Base-by-base conservation (phyloP, 179 eudicot species). In the Amaranthus tricolor region DNA sequence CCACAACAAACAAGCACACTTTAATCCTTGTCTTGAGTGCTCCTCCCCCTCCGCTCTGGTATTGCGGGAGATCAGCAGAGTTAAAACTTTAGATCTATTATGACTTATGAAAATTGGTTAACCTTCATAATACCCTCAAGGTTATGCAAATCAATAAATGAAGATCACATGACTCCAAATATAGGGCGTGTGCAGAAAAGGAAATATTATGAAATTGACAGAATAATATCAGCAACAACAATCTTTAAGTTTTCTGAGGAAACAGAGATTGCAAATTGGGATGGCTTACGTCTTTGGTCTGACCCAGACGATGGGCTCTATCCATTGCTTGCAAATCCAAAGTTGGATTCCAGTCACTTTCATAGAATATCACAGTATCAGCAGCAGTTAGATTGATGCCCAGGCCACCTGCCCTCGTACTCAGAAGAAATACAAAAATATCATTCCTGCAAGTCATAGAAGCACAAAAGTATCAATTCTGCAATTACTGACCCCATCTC, bases 341-440 rank as follows among this genome's bases (percentile, higher is more conserved):
- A 17, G 98, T 94, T 61, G 98, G 97, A 82, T 94, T 94, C 99
- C 99, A 95, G 79, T 95, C 99, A 83, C 97, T 95, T 87, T 95
- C 99, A 68, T 95, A 95, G 73, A 95, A 93, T 80, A 95, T 95
- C 71, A 95, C 99, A 43, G 97, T 95, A 83, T 93, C 99, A 53
- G 98, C 99, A 82, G 98, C 97, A 31, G 98, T 93, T 82, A 95
- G 82, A 80, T 95, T 95, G 82, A 95, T 95, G 76, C 97, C 99
- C 68, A 95, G 90, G 19, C 99, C 97, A 71, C 99, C 98, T 70
- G 98, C 99, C 82, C 99, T 88, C 57, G 99, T 95, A 82, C 97
- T 90, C 73, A 95, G 86, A 84, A 95, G 86, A 84, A 95, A 95
- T 65, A 93, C 99, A 81, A 95, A 95, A 24, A 93, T 95, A 76